phyloP scores from a whole-genome alignment of 2,329 filamentous ascomycete genomes.

The Alternaria arborescens region DNA sequence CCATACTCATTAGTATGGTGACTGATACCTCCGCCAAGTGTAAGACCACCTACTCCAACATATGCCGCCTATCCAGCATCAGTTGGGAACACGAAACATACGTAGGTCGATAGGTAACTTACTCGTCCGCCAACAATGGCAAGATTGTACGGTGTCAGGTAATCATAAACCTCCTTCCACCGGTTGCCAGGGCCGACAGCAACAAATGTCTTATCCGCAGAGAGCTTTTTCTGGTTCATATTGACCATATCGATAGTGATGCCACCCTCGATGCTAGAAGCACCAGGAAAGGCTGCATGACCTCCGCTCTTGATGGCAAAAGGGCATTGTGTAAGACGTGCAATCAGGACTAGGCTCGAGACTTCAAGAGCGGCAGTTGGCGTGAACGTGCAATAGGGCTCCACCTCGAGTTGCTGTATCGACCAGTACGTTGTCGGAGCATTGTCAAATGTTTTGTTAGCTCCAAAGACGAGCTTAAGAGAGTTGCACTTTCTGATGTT shows the following conservation, averaged over 20 bases:
- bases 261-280: slow-evolving; percentile 53
- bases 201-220: slow-evolving; percentile 34
- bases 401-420: slow-evolving; percentile 21
- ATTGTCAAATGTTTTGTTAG: slow-evolving; percentile 16
- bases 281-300: slow-evolving; percentile 52
- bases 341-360: slow-evolving; percentile 22
- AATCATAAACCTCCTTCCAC: slow-evolving; percentile 47
- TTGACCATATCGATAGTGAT: slow-evolving; percentile 54
- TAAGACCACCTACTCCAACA: slow-evolving; percentile 33
- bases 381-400: slow-evolving; percentile 26
- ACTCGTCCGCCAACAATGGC: slow-evolving; percentile 41
- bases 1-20: slow-evolving; percentile 19
- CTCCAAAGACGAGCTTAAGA: slow-evolving; percentile 28
- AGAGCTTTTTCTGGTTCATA: slow-evolving; percentile 39
- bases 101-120: slow-evolving; percentile 1
- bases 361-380: slow-evolving; percentile 20
- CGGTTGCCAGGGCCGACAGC: slow-evolving; percentile 43
- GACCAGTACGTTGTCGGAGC: slow-evolving; percentile 21
- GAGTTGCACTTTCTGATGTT: slow-evolving; percentile 28
- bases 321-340: slow-evolving; percentile 37
- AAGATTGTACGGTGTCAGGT: slow-evolving; percentile 33
- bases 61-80: slow-evolving; percentile 16
- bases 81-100: background rate
- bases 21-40: slow-evolving; percentile 31
- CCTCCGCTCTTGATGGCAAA: slow-evolving; percentile 58